Conservation (phyloP, 305 asterid species). For the Rubia tinctorum region DNA sequence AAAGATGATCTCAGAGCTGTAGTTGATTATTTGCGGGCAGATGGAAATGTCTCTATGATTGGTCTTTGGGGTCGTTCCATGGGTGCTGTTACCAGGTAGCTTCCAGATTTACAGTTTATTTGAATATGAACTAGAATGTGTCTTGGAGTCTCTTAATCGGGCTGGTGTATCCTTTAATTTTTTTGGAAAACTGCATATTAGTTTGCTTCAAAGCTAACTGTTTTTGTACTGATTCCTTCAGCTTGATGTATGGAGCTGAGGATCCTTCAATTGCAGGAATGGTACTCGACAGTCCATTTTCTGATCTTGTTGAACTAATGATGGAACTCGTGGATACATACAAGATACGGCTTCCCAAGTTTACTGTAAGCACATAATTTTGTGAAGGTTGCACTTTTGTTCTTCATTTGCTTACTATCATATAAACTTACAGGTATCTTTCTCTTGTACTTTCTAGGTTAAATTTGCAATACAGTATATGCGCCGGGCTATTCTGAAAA, state of each 20-base stretch:
- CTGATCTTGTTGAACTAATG: constrained; percentile 94
- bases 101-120: constrained; percentile 7
- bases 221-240: constrained; percentile 27
- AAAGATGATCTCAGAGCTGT: constrained; percentile 87
- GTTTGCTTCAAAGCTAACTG: constrained; percentile 12
- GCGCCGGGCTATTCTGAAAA: constrained; percentile 72
- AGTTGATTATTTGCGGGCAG: constrained; percentile 69
- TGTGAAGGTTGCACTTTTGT: background rate
- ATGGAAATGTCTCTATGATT: constrained; percentile 81
- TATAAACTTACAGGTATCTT: background rate
- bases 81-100: constrained; percentile 94
- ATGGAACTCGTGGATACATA: constrained; percentile 93
- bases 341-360: constrained; percentile 87
- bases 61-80: constrained; percentile 98
- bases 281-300: constrained; percentile 96
- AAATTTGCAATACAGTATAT: constrained; percentile 90
- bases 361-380: constrained; percentile 55
- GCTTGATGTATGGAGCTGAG: constrained; percentile 93
- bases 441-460: constrained; percentile 40
- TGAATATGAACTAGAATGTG: background rate
- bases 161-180: no score
- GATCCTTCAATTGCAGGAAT: constrained; percentile 98
- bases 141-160: no score
- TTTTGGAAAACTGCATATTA: background rate
- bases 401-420: background rate